Evolutionary conservation across 768 basidiomycete genomes (phyloP).

Genomic region (Suillus hirtellus): DNA sequence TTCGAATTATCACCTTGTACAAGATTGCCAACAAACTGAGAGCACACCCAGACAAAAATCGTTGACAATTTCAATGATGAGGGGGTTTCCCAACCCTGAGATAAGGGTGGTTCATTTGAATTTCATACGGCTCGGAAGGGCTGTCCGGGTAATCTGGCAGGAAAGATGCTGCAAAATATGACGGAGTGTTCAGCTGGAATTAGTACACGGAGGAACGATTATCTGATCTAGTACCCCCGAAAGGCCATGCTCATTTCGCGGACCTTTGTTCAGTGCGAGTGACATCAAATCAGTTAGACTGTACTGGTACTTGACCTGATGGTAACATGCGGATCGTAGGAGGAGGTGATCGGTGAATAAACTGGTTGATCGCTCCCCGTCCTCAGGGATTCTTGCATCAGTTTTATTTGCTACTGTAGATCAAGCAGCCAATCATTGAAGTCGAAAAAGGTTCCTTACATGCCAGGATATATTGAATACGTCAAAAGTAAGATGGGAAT

Average conservation of each 20-base stretch:
- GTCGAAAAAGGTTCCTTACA: neutral
- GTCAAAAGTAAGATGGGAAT: neutral
- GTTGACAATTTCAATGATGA: neutral
- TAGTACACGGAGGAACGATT: neutral
- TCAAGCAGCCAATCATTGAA: no score
- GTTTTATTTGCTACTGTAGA: neutral
- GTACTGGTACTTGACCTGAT: neutral
- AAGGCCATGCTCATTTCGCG: neutral
- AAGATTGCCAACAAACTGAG: neutral
- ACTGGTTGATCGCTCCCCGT: neutral
- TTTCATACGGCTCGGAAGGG: neutral
- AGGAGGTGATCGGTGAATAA: neutral
- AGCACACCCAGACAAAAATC: neutral
- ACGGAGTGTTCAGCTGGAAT: neutral
- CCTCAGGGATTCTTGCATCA: neutral
- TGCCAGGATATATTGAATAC: neutral
- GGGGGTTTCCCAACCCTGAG: neutral
- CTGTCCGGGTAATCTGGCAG: neutral
- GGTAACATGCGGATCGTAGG: neutral
- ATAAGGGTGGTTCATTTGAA: neutral
- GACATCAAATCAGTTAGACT: neutral
- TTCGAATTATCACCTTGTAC: neutral
- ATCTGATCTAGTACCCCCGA: neutral
- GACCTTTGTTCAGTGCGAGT: no score
- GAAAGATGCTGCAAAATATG: neutral